phyloP scores from a whole-genome alignment of 2,329 filamentous ascomycete species.

The Talaromyces funiculosus region DNA sequence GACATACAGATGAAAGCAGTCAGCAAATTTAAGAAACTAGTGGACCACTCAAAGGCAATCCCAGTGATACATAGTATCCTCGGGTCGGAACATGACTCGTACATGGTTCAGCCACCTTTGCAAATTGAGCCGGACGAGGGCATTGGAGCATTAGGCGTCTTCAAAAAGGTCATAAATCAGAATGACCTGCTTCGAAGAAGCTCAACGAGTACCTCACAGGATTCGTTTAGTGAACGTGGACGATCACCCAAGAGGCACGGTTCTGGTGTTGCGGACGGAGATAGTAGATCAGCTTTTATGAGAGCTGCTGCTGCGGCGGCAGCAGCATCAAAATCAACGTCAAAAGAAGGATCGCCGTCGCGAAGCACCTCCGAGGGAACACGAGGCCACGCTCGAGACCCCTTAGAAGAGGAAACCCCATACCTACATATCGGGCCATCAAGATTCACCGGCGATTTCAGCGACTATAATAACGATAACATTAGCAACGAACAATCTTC shows the following conservation, averaged over 20 bases:
- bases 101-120: slow-evolving; percentile 54
- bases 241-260: slow-evolving; percentile 13
- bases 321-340: slow-evolving; percentile 20
- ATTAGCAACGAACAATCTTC: slow-evolving; percentile 11
- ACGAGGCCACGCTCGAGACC: slow-evolving; percentile 59
- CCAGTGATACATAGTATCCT: slow-evolving; percentile 54
- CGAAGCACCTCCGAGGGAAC: slow-evolving; percentile 41
- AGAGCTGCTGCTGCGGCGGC: slow-evolving; percentile 6
- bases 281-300: neutral
- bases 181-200: slow-evolving; percentile 18
- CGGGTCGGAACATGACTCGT: slow-evolving; percentile 48
- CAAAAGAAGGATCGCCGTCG: slow-evolving; percentile 29
- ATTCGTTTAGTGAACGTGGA: slow-evolving; percentile 8
- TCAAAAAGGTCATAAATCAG: slow-evolving; percentile 48
- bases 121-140: slow-evolving; percentile 42
- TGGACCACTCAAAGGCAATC: slow-evolving; percentile 51
- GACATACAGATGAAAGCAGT: slow-evolving; percentile 73
- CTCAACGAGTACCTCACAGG: slow-evolving; percentile 1
- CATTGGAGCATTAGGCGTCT: slow-evolving; percentile 39
- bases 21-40: slow-evolving; percentile 73
- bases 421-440: slow-evolving; percentile 71
- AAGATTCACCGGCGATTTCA: slow-evolving; percentile 31
- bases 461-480: neutral
- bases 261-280: neutral
- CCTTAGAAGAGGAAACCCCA: slow-evolving; percentile 58